Base-by-base conservation (phyloP, 2,329 filamentous ascomycete genomes). In the Lecanoromycetidae sp. region DNA sequence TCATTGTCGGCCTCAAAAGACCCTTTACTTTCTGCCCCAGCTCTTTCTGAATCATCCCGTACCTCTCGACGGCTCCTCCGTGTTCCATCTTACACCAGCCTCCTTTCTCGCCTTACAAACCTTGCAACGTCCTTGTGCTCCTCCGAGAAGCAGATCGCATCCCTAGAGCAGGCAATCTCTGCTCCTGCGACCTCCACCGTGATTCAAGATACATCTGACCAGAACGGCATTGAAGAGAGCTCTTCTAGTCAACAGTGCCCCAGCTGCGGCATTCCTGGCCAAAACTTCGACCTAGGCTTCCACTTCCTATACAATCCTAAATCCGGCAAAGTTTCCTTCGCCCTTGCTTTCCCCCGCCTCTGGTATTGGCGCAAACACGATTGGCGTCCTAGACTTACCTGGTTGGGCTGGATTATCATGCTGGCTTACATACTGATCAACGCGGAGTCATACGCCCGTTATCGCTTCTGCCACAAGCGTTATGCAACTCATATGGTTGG, bases 71-170 rank as follows among this genome's bases (percentile, higher is more conserved):
- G n/a, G n/a, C n/a, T n/a, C n/a, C n/a, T n/a, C n/a, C n/a, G n/a
- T n/a, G n/a, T 50, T 19, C 41, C 51, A 26, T 48, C 47, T 12
- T 53, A 53, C 41, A 53, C 54, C 9, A 32, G 35, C 27, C 41
- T 56, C 8, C 49, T 55, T 29, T 40, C 47, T 19, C 55, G 55
- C 22, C 52, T 57, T 38, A 42, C 46, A 12, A 44, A 20, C 27
- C 50, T 57, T 22, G 49, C 36, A n/a, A 44, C 50, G 35, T 53
- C 52, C 26, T 48, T 57, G 27, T 48, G 50, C 13, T 52, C 55
- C 25, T 54, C 55, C 2, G 54, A 55, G 25, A 49, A 40, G 9
- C 50, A 49, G n/a, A 43, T 56, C 27, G 52, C 47, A 5, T 25
- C 41, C 22, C 52, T 57, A 23, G 49, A 56, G 50, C 44, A 44